Conservation (phyloP, 805 yeast genomes). For the Huiozyma naganishii region DNA sequence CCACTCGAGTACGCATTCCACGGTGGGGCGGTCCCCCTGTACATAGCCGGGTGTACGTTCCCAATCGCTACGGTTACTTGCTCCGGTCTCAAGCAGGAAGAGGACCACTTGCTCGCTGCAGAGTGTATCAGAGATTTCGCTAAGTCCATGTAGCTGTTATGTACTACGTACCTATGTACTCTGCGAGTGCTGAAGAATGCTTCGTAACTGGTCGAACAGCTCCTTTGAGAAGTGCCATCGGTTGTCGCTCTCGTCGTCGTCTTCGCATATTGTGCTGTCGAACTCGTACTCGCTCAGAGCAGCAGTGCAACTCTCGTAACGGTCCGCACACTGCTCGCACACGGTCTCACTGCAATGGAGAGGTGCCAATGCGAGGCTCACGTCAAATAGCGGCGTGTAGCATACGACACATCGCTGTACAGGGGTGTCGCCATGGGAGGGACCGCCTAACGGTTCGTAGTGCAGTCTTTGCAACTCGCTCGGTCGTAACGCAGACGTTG, state of each 20-base stretch:
- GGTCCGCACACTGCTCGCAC: conserved; percentile 49
- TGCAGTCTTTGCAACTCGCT: too few species aligned
- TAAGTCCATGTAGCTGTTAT: not conserved
- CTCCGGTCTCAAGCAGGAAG: conserved; percentile 45
- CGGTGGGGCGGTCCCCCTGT: conserved; percentile 49
- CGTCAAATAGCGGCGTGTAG: conserved; percentile 56
- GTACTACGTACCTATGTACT: conserved; percentile 25
- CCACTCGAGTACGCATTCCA: conserved; percentile 38
- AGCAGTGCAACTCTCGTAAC: conserved; percentile 30
- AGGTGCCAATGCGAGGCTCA: conserved; percentile 35
- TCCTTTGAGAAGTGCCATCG: conserved; percentile 1
- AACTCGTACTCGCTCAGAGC: conserved; percentile 31
- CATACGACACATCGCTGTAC: conserved; percentile 50
- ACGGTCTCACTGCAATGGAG: conserved; percentile 32
- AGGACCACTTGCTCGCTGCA: conserved; percentile 41
- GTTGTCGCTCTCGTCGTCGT: not conserved
- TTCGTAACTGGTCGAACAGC: conserved; percentile 4
- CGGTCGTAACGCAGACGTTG: too few species aligned
- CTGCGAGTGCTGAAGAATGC: conserved; percentile 32
- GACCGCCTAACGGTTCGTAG: too few species aligned
- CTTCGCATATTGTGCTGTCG: too few species aligned
- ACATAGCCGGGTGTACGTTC: conserved; percentile 23
- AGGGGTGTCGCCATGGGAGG: not conserved
- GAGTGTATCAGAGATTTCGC: conserved; percentile 10
- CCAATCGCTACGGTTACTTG: conserved; percentile 41